These are phyloP conservation scores for Lagenidium giganteum DNA, from an alignment of 352 stramenopile species.

Conservation along the genomic window DNA sequence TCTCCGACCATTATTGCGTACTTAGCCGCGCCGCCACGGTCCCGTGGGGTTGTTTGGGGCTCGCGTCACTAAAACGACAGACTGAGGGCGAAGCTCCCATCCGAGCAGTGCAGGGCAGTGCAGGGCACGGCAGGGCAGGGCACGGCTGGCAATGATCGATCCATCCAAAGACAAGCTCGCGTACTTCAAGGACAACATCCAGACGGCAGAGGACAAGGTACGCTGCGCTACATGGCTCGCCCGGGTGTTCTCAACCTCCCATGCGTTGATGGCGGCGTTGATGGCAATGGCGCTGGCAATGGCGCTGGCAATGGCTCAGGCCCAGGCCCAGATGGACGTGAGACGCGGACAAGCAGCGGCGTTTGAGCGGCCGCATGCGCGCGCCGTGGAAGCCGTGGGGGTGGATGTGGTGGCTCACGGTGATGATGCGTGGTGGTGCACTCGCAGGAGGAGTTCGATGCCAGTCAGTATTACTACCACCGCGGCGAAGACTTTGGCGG, in stretches of 20 bases:
- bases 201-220: constrained; percentile 85
- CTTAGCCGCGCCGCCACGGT: too few relatives aligned
- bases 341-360: not conserved
- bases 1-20: too few relatives aligned
- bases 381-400: too few relatives aligned
- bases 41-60: too few relatives aligned
- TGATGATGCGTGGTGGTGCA: constrained; percentile 2
- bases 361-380: too few relatives aligned
- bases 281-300: too few relatives aligned
- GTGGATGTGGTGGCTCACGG: not conserved
- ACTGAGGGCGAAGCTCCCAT: too few relatives aligned
- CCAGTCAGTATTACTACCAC: constrained; percentile 86
- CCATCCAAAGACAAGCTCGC: constrained; percentile 86
- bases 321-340: not conserved
- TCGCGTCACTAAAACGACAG: too few relatives aligned
- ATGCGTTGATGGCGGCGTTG: too few relatives aligned
- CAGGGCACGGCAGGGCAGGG: too few relatives aligned
- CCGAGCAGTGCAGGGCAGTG: too few relatives aligned
- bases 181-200: constrained; percentile 89
- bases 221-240: not conserved
- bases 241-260: not conserved
- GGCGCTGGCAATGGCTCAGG: too few relatives aligned
- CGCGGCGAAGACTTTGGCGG: constrained; percentile 62
- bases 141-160: constrained; percentile 81
- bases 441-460: constrained; percentile 83